Evolutionary conservation across 805 yeast species (phyloP), one percentile per base, ranked within the genome.

Genomic region (Candida loeiensis): DNA sequence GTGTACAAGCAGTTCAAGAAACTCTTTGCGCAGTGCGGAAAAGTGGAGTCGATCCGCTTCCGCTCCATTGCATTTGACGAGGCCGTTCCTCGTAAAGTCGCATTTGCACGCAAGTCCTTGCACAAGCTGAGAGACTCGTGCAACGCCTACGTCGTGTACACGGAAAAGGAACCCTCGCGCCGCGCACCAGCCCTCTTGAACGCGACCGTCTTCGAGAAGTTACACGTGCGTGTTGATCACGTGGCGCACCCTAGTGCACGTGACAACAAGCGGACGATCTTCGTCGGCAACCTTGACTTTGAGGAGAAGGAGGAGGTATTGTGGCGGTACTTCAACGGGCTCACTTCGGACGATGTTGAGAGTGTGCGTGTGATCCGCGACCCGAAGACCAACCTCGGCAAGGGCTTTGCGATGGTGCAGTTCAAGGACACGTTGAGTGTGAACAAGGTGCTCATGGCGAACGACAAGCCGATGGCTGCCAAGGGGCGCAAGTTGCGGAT

Each of bases 331-430:
- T 93, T 93, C 66, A 71, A 69, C 45, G 46, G 57, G 6, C 66
- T 69, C 26, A 51, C 61, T 26, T 61, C 57, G 25, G 64, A 64
- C 32, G 81, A 77, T 19, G 84, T 93, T 40, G 95, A 89, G 59
- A 82, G 85, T 46, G 96, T 93, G 22, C 78, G 99, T 61, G 76
- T 93, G 34, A 77, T 93, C 24, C 79, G 99, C 58, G 99, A 93
- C 59, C 66, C 95, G 13, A 87, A 87, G 66, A 91, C 97, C 16
- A 91, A 93, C 54, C 71, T 91, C 44, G 99, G 99, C 47, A 93
- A 93, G 66, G 99, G 99, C 4, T 90, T 93, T 66, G 99, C 96
- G 4, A 86, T 90, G 58, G 89, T 93, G 25, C 98, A 91, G 62
- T 93, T 90, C 68, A 76, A 72, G 45, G 91, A 85, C 54, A 51